Evolutionary conservation across 768 basidiomycete species (phyloP), one percentile per base, ranked within the genome.

Genomic region (Suillus brevipes): DNA sequence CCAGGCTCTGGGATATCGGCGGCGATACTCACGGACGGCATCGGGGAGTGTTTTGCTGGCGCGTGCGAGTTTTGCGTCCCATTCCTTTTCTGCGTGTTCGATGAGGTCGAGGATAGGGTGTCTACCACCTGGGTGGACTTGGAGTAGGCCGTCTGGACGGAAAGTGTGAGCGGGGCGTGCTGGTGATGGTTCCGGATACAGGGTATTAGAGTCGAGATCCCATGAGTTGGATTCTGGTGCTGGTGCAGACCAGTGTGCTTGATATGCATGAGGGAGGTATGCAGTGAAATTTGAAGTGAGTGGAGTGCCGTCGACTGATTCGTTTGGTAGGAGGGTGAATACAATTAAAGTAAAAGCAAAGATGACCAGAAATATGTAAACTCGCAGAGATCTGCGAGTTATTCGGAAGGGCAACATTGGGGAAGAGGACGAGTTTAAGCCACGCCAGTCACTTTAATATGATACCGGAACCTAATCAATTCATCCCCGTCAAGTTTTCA

Each of bases 101-200:
- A 82, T 81, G 16, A 85, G 72, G 38, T 82, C 79, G 60, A 75
- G 78, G 42, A 86, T 80, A 4, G 84, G 84, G 70, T 86, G 84
- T 14, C 67, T 59, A 8, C 74, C 78, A 13, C 71, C 65, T 25
- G 74, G 75, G 66, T 81, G 78, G 28, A 81, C 77, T 37, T 75
- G 70, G 1, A 82, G 65, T 9, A 80, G 63, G 1, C 81, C 81
- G 61, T 80, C 73, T 6, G 67, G 40, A 2, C 68, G 67, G 56
- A 68, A 77, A 10, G 13, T 23, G 49, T 75, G 74, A n/a, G 60
- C 42, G 14, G 60, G 64, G 6, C 10, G 31, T 31, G 6, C 2
- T 6, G 31, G 12, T 55, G 10, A 2, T 20, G 20, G 31, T 12
- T 55, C 53, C 3, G 31, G 53, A 10, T 55, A 55, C 10, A 55